These are phyloP conservation scores for Aethionema arabicum DNA, from an alignment of 345 rosid species.

Conservation along the genomic window DNA sequence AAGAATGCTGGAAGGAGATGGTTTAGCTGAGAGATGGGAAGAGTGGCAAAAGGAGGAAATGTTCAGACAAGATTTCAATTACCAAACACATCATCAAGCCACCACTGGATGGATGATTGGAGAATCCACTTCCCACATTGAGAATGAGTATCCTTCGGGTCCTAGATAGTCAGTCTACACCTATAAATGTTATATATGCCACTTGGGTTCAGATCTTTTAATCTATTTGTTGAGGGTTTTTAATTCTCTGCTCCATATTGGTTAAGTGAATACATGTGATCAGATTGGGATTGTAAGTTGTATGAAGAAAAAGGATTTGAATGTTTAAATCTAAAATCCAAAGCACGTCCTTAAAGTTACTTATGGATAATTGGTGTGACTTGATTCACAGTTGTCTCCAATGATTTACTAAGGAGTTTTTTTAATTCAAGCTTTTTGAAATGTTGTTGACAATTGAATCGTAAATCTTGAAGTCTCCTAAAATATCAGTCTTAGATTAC, in stretches of 20 bases:
- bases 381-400: constrained; percentile 19
- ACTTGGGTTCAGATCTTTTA: background rate
- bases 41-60: constrained; percentile 93
- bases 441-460: too few relatives aligned
- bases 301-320: constrained; percentile 31
- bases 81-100: constrained; percentile 23
- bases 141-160: constrained; percentile 40
- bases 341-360: constrained; percentile 17
- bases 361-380: constrained; percentile 6
- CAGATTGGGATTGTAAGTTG: constrained; percentile 35
- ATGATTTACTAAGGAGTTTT: too few relatives aligned
- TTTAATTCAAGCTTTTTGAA: too few relatives aligned
- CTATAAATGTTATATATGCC: constrained; percentile 13
- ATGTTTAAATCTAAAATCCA: constrained; percentile 27
- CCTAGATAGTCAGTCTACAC: constrained; percentile 34
- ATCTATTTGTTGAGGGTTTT: constrained; percentile 35
- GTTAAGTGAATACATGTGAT: constrained; percentile 35
- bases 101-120: constrained; percentile 35
- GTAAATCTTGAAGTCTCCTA: too few relatives aligned
- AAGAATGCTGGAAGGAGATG: constrained; percentile 98
- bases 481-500: too few relatives aligned
- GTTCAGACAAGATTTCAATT: constrained; percentile 38
- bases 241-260: constrained; percentile 30
- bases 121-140: constrained; percentile 39
- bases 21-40: constrained; percentile 98